Conservation (phyloP, 768 basidiomycete species). For the Boletus barrowsii region DNA sequence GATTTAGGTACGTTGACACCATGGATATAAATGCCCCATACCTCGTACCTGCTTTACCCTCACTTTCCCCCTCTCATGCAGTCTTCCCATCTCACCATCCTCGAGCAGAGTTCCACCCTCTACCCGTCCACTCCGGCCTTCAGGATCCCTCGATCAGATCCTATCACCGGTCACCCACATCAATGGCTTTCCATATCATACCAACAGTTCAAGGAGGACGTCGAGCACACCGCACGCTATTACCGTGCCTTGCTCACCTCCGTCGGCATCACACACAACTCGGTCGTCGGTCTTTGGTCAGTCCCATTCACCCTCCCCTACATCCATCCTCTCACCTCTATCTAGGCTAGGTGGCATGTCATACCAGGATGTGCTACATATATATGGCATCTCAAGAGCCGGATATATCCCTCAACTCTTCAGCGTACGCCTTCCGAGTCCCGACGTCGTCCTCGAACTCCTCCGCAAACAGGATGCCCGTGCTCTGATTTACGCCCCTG, state of each 20-base stretch:
- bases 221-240: constrained; percentile 61
- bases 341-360: constrained; percentile 70
- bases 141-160: constrained; percentile 51
- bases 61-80: constrained; percentile 20
- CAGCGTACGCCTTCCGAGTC: constrained; percentile 73
- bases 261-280: constrained; percentile 46
- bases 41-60: constrained; percentile 4
- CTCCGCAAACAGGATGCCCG: constrained; percentile 56
- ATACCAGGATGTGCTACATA: constrained; percentile 67
- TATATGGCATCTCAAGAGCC: constrained; percentile 72
- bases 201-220: constrained; percentile 58
- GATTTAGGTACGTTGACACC: constrained; percentile 21
- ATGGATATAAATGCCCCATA: constrained; percentile 29
- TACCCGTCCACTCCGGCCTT: constrained; percentile 55
- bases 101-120: constrained; percentile 50
- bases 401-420: constrained; percentile 78
- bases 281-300: constrained; percentile 74
- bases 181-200: constrained; percentile 65
- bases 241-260: constrained; percentile 53
- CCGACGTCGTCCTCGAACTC: constrained; percentile 67
- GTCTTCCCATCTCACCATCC: constrained; percentile 59
- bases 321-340: constrained; percentile 8
- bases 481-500: constrained; percentile 63
- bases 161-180: constrained; percentile 40
- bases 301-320: constrained; percentile 21